Evolutionary conservation across 768 basidiomycete species (phyloP).

Genomic region (Xerocomellus amylosporus): DNA sequence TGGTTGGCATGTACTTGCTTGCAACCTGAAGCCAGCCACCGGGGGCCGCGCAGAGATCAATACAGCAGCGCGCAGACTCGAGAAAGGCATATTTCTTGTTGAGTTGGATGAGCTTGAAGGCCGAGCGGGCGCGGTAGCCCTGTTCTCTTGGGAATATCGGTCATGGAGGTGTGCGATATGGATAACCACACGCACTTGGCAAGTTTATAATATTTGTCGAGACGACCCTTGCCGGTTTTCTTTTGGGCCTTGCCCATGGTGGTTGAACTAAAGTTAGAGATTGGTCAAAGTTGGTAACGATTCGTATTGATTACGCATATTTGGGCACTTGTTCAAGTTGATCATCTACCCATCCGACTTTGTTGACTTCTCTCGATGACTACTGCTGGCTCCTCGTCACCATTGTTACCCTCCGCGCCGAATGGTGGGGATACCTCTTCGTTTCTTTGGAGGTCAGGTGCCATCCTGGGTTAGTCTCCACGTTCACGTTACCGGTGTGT

Average conservation of each 20-base stretch:
- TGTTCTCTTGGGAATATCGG: slow-evolving; percentile 68
- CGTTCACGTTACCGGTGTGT: background rate
- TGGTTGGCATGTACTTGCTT: slow-evolving; percentile 93
- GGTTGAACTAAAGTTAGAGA: background rate
- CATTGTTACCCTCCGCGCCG: slow-evolving; percentile 23
- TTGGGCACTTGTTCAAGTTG: slow-evolving; percentile 3
- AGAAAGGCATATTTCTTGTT: slow-evolving; percentile 98
- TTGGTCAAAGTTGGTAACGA: background rate
- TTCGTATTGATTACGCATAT: slow-evolving; percentile 15
- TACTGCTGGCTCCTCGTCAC: slow-evolving; percentile 25
- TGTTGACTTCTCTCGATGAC: slow-evolving; percentile 17
- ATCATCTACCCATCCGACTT: background rate
- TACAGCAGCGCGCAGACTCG: slow-evolving; percentile 84
- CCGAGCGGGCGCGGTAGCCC: slow-evolving; percentile 98
- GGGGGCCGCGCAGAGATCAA: slow-evolving; percentile 97
- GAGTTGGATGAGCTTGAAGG: slow-evolving; percentile 97
- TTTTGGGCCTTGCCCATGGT: slow-evolving; percentile 80
- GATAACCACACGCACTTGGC: slow-evolving; percentile 58
- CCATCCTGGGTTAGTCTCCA: slow-evolving; percentile 36
- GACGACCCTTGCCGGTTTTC: slow-evolving; percentile 93
- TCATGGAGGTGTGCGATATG: slow-evolving; percentile 3
- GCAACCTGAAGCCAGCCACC: slow-evolving; percentile 99
- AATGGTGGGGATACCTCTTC: slow-evolving; percentile 10
- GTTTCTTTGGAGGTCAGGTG: slow-evolving; percentile 45
- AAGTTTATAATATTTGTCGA: slow-evolving; percentile 97